A percentile compares a stretch with the other conserved stretches of the same genome.
Evolutionary conservation across 2,329 filamentous ascomycete species (phyloP).

Genomic region (Xylaria arbuscula): DNA sequence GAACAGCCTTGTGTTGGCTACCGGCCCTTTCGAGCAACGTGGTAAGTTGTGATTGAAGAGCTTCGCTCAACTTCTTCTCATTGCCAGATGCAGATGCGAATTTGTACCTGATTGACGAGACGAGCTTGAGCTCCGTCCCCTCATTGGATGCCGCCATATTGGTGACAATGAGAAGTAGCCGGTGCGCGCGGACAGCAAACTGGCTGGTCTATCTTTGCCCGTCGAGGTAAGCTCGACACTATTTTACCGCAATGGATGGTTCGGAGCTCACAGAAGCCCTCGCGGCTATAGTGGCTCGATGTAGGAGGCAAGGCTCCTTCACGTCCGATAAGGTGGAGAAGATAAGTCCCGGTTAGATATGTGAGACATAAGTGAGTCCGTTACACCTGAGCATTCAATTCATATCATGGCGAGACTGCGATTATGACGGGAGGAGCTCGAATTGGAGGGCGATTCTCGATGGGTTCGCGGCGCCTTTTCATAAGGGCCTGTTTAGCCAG

Average conservation of each 20-base stretch:
- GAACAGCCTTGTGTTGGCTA: conserved; percentile 82
- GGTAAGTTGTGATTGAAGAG: conserved; percentile 82
- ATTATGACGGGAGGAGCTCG: background rate
- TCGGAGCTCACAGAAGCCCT: background rate
- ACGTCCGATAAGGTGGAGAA: background rate
- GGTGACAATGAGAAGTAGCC: background rate
- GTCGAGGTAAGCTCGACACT: background rate
- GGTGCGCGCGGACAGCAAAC: conserved; percentile 1
- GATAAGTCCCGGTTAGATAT: background rate
- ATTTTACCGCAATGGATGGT: background rate
- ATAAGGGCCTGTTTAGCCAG: conserved; percentile 36
- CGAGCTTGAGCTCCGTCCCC: conserved; percentile 48
- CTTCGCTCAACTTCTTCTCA: conserved; percentile 81
- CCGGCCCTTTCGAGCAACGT: conserved; percentile 87
- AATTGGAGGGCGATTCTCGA: conserved; percentile 7
- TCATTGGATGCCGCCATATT: conserved; percentile 49
- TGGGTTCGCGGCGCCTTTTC: conserved; percentile 8
- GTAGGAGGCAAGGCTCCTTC: conserved; percentile 14
- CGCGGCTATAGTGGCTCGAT: background rate
- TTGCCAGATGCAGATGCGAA: conserved; percentile 69
- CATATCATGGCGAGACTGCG: background rate
- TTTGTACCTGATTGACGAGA: conserved; percentile 51
- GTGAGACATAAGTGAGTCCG: conserved; percentile 7
- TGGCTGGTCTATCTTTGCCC: background rate
- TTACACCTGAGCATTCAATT: background rate